Evolutionary conservation across 2,329 filamentous ascomycete species (phyloP), one percentile per base, ranked within the genome.

Genomic region (Chrysosporium keratinophilum): DNA sequence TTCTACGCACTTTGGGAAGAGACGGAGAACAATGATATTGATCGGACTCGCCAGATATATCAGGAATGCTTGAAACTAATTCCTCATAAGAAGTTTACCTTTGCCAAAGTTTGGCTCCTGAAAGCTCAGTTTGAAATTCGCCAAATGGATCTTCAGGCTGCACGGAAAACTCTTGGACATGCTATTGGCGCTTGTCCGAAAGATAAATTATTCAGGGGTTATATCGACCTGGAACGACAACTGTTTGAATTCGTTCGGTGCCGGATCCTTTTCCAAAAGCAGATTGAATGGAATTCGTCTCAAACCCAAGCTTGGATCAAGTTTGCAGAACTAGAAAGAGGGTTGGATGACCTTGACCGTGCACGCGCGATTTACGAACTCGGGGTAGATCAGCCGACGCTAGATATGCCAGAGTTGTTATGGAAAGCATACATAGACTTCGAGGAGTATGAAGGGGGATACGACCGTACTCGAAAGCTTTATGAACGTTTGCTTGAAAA

Each of bases 391-490:
- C 90, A 97, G 68, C 78, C 84, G 1, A 79, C 83, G 33, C 77
- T 98, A 12, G 93, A 98, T 69, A 98, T 98, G 93, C 93, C 93
- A 0, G 93, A 98, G 72, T 76, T 97, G 50, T 76, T 97, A 1
- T 98, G 93, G 93, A 97, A 97, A 73, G 83, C 89, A 1, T 98
- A 95, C 69, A 97, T 98, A 62, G 93, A 98, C 69, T 97, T 97
- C 65, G 93, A 98, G 71, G 91, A 97, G 66, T 88, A 95, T 63
- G 88, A 95, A 69, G 87, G 84, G 64, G 88, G 96, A 69, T 96
- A 91, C 69, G 88, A 89, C 51, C 78, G 83, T 47, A 88, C 89
- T 3, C 79, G 93, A 47, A 74, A 75, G 2, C 75, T 98, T 43
- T 98, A 97, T 72, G 91, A 97, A 74, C 82, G 91, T 6, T 78